Evolutionary conservation across 352 stramenopile species (phyloP).

Genomic region (Globisporangium irregulare): DNA sequence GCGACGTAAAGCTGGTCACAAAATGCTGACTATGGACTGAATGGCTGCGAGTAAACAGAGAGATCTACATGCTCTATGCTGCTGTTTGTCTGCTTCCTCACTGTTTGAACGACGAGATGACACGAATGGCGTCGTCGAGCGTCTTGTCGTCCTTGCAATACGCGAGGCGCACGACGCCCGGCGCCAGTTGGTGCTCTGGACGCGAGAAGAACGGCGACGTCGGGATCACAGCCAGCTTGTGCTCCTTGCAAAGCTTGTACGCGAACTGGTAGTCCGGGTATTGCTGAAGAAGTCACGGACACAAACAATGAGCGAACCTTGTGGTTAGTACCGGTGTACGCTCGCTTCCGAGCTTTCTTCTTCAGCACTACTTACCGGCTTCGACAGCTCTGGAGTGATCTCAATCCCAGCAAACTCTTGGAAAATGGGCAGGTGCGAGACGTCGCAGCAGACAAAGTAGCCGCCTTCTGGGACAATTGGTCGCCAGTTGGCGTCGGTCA

Average conservation of each 20-base stretch:
- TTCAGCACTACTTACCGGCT: conserved; percentile 34
- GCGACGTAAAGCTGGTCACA: conserved; percentile 5
- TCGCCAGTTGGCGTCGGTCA: conserved; percentile 81
- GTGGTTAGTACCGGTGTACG: background rate
- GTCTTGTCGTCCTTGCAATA: conserved; percentile 98
- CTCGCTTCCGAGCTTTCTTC: too few species aligned
- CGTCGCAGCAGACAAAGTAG: conserved; percentile 94
- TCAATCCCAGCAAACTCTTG: conserved; percentile 63
- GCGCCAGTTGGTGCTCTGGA: conserved; percentile 75
- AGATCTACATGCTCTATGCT: conserved; percentile 6
- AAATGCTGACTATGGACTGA: background rate
- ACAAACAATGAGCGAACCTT: background rate
- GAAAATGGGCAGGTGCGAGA: conserved; percentile 65
- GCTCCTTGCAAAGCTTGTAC: conserved; percentile 88
- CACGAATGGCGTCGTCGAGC: conserved; percentile 79
- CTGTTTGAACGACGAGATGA: conserved; percentile 55
- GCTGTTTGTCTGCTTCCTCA: conserved; percentile 5
- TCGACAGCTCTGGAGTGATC: conserved; percentile 45
- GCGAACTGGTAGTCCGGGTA: conserved; percentile 87
- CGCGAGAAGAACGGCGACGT: conserved; percentile 92
- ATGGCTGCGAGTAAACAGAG: background rate
- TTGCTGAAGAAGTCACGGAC: conserved; percentile 31
- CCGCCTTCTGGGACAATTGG: conserved; percentile 92
- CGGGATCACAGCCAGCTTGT: conserved; percentile 92
- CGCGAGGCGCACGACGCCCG: conserved; percentile 86